Evolutionary conservation across 306 rosid species (phyloP), one percentile per base, ranked within the genome.

Genomic region (Cicer bijugum): DNA sequence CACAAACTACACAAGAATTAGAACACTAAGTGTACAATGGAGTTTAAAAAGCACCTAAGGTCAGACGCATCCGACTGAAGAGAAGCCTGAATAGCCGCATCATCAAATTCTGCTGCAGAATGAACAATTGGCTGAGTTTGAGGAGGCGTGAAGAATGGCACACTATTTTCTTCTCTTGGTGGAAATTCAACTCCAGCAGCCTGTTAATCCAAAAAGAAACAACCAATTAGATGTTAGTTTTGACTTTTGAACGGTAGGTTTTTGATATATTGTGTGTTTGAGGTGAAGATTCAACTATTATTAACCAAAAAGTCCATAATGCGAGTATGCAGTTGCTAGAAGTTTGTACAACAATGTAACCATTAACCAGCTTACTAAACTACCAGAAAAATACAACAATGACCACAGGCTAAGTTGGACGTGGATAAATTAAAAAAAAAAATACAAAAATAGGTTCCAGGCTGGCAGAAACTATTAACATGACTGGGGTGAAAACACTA

Each of bases 141-240:
- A 19, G 97, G 93, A 37, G 99, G 97, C 67, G 97, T 94, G 77
- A 94, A 94, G 69, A 94, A 80, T 42, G 97, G 96, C 46, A 90
- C 99, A 28, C 92, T 87, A 78, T 82, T 84, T 75, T 86, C 96
- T 23, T 77, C 90, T 76, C 85, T 86, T 43, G 99, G 99, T 15
- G 97, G 99, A 82, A 94, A 94, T 56, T 88, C 97, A 84, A 94
- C 91, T 84, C 99, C 99, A 72, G 86, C 87, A 81, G 92, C 58
- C 99, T 94, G 85, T 52, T 48, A 81, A 69, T 79, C 44, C 62
- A 77, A 58, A 75, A 57, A 70, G 56, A 16, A 66, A 77, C 51
- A 80, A 80, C 68, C 12, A 67, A 66, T 58, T 53, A 57, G 63
- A 76, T 12, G 40, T 62, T 35, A 68, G n/a, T 40, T 79, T 51